Conservation (phyloP, 1,139 yeast genomes). For the Nadsonia commutata region DNA sequence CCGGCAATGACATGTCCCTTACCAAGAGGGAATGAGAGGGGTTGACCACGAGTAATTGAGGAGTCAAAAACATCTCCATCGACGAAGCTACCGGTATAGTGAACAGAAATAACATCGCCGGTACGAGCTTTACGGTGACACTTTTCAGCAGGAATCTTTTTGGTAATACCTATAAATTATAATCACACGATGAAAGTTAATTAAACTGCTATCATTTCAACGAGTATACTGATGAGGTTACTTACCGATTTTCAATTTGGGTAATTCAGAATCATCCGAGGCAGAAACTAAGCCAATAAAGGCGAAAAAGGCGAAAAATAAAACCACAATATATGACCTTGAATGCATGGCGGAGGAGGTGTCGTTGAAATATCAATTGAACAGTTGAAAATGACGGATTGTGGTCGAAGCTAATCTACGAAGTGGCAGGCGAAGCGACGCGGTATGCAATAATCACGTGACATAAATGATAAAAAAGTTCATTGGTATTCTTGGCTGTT, state of each 20-base stretch:
- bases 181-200: too few species aligned
- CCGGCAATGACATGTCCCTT: constrained; percentile 67
- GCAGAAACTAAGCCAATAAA: constrained; percentile 8
- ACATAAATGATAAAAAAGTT: too few species aligned
- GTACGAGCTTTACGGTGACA: constrained; percentile 41
- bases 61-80: constrained; percentile 65
- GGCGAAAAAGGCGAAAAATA: constrained; percentile 9
- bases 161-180: constrained; percentile 29
- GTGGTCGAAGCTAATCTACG: too few species aligned
- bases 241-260: constrained; percentile 18
- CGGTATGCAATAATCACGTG: too few species aligned
- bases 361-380: too few species aligned
- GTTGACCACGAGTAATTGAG: constrained; percentile 48
- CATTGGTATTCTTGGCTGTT: too few species aligned
- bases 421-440: too few species aligned
- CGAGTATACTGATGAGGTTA: too few species aligned
- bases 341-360: too few species aligned
- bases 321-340: too few species aligned
- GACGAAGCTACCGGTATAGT: constrained; percentile 56
- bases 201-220: too few species aligned
- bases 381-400: too few species aligned
- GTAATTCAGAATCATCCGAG: constrained; percentile 13
- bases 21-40: constrained; percentile 58
- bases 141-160: constrained; percentile 32
- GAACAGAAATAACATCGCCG: constrained; percentile 59